phyloP scores from a whole-genome alignment of 495 filamentous ascomycete genomes.

The Hypoxylon lenormandii region DNA sequence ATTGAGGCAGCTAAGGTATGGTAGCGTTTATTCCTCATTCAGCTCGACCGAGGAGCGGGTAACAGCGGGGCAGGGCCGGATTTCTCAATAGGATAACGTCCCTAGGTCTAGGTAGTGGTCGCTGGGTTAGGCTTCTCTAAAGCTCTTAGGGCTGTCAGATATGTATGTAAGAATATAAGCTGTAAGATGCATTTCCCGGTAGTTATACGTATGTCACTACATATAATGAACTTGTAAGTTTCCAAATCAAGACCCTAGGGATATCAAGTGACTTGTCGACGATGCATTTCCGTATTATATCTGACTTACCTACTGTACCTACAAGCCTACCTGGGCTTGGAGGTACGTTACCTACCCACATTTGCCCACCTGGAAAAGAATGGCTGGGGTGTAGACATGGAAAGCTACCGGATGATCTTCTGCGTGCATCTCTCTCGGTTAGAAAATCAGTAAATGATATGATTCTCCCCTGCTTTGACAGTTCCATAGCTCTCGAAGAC shows the following conservation, averaged over 20 bases:
- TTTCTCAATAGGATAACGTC: conserved; percentile 7
- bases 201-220: no score
- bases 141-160: no score
- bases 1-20: no score
- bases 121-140: no score
- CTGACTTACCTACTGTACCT: conserved; percentile 10
- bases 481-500: background rate
- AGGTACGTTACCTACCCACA: background rate
- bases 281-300: conserved; percentile 17
- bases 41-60: conserved; percentile 16
- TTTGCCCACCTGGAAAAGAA: no score
- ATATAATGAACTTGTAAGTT: no score
- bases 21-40: conserved; percentile 5
- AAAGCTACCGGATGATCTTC: background rate
- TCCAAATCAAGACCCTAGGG: no score
- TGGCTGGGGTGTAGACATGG: background rate
- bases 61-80: conserved; percentile 26
- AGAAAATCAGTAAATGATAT: background rate
- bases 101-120: no score
- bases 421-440: background rate
- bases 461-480: background rate
- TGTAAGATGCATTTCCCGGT: no score
- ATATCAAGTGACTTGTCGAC: conserved; percentile 26
- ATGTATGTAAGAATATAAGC: no score
- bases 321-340: background rate